phyloP scores from a whole-genome alignment of 495 filamentous ascomycete genomes.

The Tetracladium setigerum region DNA sequence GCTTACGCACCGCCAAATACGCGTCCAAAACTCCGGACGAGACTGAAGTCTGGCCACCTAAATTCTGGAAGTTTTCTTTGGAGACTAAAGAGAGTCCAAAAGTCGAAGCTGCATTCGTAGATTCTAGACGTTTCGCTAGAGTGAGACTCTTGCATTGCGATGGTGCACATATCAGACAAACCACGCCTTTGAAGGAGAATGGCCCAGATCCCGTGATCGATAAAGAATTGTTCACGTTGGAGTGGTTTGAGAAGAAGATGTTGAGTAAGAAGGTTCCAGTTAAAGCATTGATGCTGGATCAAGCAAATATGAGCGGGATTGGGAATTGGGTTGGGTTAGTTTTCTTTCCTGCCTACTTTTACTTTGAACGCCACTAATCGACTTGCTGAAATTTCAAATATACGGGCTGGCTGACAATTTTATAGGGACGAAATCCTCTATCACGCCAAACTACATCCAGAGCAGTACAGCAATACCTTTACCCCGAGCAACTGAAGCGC shows the following conservation, averaged over 20 bases:
- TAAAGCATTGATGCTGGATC: constrained; percentile 81
- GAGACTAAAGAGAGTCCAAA: constrained; percentile 47
- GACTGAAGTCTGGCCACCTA: constrained; percentile 71
- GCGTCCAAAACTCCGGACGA: constrained; percentile 54
- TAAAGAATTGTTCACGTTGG: constrained; percentile 60
- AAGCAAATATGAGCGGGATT: constrained; percentile 84
- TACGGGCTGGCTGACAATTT: constrained; percentile 11
- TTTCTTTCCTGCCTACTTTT: not conserved
- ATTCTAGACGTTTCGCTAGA: constrained; percentile 65
- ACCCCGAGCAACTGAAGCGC: constrained; percentile 58
- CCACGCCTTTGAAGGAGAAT: constrained; percentile 76
- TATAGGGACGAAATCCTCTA: constrained; percentile 79
- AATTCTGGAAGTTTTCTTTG: constrained; percentile 80
- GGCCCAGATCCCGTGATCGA: constrained; percentile 92
- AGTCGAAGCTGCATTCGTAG: constrained; percentile 76
- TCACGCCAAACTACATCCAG: constrained; percentile 80
- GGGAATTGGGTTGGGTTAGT: constrained; percentile 84
- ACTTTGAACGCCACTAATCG: not conserved
- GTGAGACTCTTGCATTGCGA: constrained; percentile 78
- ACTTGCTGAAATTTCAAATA: not conserved
- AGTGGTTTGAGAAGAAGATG: constrained; percentile 64
- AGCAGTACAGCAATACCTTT: constrained; percentile 84
- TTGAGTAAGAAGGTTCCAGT: constrained; percentile 69
- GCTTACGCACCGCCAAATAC: constrained; percentile 71
- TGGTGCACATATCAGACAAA: constrained; percentile 63